These are phyloP conservation scores for Paramecium sonneborni DNA, from an alignment of 73 alveolate species.

Conservation along the genomic window DNA sequence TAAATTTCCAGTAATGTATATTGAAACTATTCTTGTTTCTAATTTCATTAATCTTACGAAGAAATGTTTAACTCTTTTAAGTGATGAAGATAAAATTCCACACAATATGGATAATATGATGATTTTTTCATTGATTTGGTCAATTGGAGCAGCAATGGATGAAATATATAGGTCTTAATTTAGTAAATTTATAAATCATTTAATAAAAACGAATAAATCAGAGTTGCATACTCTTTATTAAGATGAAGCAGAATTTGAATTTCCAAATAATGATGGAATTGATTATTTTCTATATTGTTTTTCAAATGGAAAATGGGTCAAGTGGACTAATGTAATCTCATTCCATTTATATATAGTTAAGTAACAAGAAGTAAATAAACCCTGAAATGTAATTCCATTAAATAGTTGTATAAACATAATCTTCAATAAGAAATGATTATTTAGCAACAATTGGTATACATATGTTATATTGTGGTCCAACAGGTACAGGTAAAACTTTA, in stretches of 20 bases:
- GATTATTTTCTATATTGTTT: constrained; percentile 16
- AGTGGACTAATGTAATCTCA: constrained; percentile 32
- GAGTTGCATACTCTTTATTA: constrained; percentile 17
- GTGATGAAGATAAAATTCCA: not conserved
- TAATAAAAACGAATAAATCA: constrained; percentile 21
- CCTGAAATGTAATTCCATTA: constrained; percentile 83
- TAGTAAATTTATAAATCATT: constrained; percentile 21
- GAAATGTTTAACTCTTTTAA: constrained; percentile 63
- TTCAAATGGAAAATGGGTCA: constrained; percentile 49
- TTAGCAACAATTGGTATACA: constrained; percentile 81
- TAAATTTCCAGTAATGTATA: not conserved
- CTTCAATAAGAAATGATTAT: constrained; percentile 94
- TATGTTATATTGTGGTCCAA: constrained; percentile 92
- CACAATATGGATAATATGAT: not conserved
- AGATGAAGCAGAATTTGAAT: not conserved
- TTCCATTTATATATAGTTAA: not conserved
- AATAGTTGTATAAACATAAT: constrained; percentile 97
- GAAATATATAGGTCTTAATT: constrained; percentile 26
- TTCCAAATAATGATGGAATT: constrained; percentile 42
- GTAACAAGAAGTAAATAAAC: constrained; percentile 8
- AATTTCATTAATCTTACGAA: not conserved
- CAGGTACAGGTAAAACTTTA: constrained; percentile 97
- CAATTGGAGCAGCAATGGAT: constrained; percentile 57
- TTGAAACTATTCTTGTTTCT: not conserved
- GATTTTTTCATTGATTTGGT: constrained; percentile 46